These are phyloP conservation scores for Punica granatum DNA, from an alignment of 345 rosid genomes.

Conservation along the genomic window DNA sequence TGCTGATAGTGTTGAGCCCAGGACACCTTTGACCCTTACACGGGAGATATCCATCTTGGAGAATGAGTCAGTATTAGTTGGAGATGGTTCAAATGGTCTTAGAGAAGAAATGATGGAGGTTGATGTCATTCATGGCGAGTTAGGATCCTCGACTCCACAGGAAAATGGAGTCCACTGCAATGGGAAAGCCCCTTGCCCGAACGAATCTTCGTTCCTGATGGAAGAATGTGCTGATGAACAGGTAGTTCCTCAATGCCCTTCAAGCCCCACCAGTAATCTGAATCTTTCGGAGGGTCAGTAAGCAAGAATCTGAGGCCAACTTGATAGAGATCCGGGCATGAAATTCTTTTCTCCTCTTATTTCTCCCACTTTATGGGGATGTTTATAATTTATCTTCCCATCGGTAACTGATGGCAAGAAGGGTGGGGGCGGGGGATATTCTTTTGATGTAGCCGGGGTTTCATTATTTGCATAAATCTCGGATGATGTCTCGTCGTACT, in stretches of 20 bases:
- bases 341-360: background rate
- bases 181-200: background rate
- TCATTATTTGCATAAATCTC: slow-evolving; percentile 43
- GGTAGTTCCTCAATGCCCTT: background rate
- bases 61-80: background rate
- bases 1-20: background rate
- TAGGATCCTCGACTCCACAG: slow-evolving; percentile 17
- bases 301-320: background rate
- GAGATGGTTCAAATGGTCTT: slow-evolving; percentile 3
- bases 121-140: slow-evolving; percentile 13
- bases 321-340: background rate
- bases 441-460: slow-evolving; percentile 19
- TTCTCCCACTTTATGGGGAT: background rate
- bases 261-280: background rate
- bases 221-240: background rate
- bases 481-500: slow-evolving; percentile 6
- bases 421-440: background rate
- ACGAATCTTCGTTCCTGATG: background rate
- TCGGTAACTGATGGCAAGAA: background rate
- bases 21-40: background rate
- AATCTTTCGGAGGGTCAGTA: background rate
- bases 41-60: background rate
- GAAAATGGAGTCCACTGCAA: slow-evolving; percentile 9
- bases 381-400: background rate
- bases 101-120: slow-evolving; percentile 6